These are phyloP conservation scores for Peniophora sp. DNA, from an alignment of 1,284 basidiomycete genomes.

Conservation along the genomic window DNA sequence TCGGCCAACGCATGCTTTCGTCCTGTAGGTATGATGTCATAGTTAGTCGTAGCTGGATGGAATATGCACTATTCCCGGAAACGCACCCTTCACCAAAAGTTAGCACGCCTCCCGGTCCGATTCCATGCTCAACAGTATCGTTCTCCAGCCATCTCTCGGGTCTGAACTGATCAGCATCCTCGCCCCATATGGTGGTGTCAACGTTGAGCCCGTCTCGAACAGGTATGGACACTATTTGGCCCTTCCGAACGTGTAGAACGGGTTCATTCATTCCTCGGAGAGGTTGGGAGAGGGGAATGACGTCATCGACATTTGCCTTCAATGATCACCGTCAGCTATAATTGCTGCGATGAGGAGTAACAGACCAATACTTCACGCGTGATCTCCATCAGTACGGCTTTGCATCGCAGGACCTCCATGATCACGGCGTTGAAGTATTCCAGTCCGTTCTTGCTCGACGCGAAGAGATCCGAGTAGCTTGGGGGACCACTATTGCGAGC, in stretches of 20 bases:
- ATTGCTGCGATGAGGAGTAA: background rate
- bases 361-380: slow-evolving; percentile 8
- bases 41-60: background rate
- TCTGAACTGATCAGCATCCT: slow-evolving; percentile 11
- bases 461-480: slow-evolving; percentile 9
- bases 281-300: slow-evolving; percentile 10
- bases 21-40: slow-evolving; percentile 4
- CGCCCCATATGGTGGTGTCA: slow-evolving; percentile 13
- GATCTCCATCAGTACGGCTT: slow-evolving; percentile 13
- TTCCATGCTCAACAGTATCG: slow-evolving; percentile 7
- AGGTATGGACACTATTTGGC: slow-evolving; percentile 9
- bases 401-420: slow-evolving; percentile 12
- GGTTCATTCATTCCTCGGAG: slow-evolving; percentile 3
- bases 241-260: slow-evolving; percentile 7
- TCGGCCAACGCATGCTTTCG: slow-evolving; percentile 14
- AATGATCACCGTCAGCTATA: background rate
- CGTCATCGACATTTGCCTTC: slow-evolving; percentile 12
- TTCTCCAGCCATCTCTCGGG: slow-evolving; percentile 18
- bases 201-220: slow-evolving; percentile 14
- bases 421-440: slow-evolving; percentile 15
- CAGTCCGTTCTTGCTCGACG: slow-evolving; percentile 4
- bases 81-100: slow-evolving; percentile 17
- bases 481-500: background rate
- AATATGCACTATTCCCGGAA: no score
- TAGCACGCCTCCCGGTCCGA: slow-evolving; percentile 10